Percentiles rank a stretch among this genome's conserved stretches.
Evolutionary conservation across 1,284 basidiomycete species (phyloP).

Genomic region (Hemileia vastatrix): DNA sequence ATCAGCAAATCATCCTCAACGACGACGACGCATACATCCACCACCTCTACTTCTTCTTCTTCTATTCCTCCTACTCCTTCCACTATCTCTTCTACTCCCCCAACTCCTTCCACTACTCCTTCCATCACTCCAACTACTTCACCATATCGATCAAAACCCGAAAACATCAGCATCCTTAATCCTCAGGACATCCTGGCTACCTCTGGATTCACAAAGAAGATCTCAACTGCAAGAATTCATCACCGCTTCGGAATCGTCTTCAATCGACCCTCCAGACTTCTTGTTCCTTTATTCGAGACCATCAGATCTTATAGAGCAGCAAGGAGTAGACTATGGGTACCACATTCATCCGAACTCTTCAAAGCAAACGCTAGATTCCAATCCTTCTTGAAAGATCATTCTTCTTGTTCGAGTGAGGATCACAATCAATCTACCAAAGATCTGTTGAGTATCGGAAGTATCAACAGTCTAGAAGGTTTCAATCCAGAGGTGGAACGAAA

Average conservation of each 20-base stretch:
- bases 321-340: no score
- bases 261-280: conserved; percentile 18
- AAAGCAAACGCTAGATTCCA: no score
- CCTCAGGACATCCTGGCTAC: background rate
- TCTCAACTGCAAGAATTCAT: background rate
- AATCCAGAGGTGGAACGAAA: no score
- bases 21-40: background rate
- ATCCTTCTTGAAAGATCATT: no score
- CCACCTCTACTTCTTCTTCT: background rate
- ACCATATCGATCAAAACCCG: background rate
- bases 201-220: background rate
- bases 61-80: background rate
- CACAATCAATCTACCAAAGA: no score
- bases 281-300: no score
- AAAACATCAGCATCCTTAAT: background rate
- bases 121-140: background rate
- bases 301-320: no score
- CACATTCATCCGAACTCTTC: no score
- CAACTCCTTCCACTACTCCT: background rate
- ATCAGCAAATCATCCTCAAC: background rate
- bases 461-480: no score
- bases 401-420: no score
- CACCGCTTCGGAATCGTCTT: background rate
- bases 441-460: no score
- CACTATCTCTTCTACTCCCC: background rate